Conservation (phyloP, 306 rosid genomes). For the Vigna angularis region DNA sequence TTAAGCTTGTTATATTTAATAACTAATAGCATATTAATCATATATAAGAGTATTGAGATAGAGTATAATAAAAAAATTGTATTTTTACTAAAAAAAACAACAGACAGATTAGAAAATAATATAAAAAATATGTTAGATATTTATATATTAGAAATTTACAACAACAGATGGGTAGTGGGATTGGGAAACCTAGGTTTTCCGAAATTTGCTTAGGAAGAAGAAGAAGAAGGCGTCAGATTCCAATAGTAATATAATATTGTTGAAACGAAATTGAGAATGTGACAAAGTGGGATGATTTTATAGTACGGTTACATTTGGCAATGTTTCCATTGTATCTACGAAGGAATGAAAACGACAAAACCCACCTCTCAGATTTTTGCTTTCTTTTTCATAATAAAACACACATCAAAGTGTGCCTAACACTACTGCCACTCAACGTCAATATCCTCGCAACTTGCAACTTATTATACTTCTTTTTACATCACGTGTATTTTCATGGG, state of each 20-base stretch:
- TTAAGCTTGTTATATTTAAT: no score
- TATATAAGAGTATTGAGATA: no score
- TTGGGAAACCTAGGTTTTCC: slow-evolving; percentile 31
- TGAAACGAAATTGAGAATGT: neutral
- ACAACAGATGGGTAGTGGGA: no score
- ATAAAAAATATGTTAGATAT: no score
- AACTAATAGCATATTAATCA: no score
- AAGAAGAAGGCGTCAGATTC: slow-evolving; percentile 36
- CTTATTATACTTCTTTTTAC: no score
- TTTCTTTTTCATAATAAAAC: neutral
- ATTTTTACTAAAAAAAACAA: no score
- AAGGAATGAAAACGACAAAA: neutral
- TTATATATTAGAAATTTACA: no score
- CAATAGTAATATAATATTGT: neutral
- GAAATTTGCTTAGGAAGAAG: slow-evolving; percentile 9
- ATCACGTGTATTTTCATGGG: no score
- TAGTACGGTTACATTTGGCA: slow-evolving; percentile 35
- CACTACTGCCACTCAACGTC: slow-evolving; percentile 3
- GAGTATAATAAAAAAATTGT: no score
- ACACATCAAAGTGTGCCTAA: neutral
- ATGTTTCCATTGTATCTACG: neutral
- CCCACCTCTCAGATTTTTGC: neutral
- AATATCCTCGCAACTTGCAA: neutral
- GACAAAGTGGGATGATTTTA: neutral
- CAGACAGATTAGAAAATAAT: no score